Evolutionary conservation across 2,329 filamentous ascomycete genomes (phyloP).

Genomic region (Reticulascus tulasneorum): DNA sequence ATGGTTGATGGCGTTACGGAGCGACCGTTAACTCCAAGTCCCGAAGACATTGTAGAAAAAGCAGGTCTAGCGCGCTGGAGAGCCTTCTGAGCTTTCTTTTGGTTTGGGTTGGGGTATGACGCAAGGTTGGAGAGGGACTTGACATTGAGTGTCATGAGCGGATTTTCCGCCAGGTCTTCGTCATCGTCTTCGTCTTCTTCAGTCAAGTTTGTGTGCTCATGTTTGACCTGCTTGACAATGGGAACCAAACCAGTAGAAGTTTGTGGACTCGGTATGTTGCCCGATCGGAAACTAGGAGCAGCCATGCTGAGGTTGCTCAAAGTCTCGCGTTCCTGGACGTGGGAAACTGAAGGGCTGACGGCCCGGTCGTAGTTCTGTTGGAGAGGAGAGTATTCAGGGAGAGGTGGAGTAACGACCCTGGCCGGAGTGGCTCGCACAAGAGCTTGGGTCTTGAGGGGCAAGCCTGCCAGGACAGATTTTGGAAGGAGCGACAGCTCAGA

Average conservation of each 20-base stretch:
- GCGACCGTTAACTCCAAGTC: slow-evolving; percentile 12
- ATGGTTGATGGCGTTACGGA: slow-evolving; percentile 6
- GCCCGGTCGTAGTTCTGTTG: slow-evolving; percentile 53
- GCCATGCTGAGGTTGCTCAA: slow-evolving; percentile 11
- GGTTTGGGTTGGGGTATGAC: slow-evolving; percentile 52
- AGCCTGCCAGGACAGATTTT: slow-evolving; percentile 28
- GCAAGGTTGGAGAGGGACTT: slow-evolving; percentile 51
- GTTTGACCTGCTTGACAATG: slow-evolving; percentile 21
- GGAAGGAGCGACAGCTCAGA: slow-evolving; percentile 31
- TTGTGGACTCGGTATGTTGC: slow-evolving; percentile 18
- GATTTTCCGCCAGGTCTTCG: slow-evolving; percentile 22
- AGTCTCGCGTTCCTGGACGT: slow-evolving; percentile 2
- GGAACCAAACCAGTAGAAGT: slow-evolving; percentile 16
- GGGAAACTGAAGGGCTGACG: slow-evolving; percentile 30
- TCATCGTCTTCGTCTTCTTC: slow-evolving; percentile 24
- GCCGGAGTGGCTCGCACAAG: slow-evolving; percentile 17
- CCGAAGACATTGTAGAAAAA: slow-evolving; percentile 11
- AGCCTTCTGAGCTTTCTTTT: slow-evolving; percentile 45
- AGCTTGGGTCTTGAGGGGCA: slow-evolving; percentile 27
- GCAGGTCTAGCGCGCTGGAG: slow-evolving; percentile 28
- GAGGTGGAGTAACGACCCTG: slow-evolving; percentile 10
- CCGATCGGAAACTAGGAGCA: slow-evolving; percentile 22
- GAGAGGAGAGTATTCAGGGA: slow-evolving; percentile 44
- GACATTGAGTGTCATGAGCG: slow-evolving; percentile 35
- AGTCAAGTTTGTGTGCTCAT: slow-evolving; percentile 14